phyloP scores from a whole-genome alignment of 305 asterid genomes.

The Rubia peregrina region DNA sequence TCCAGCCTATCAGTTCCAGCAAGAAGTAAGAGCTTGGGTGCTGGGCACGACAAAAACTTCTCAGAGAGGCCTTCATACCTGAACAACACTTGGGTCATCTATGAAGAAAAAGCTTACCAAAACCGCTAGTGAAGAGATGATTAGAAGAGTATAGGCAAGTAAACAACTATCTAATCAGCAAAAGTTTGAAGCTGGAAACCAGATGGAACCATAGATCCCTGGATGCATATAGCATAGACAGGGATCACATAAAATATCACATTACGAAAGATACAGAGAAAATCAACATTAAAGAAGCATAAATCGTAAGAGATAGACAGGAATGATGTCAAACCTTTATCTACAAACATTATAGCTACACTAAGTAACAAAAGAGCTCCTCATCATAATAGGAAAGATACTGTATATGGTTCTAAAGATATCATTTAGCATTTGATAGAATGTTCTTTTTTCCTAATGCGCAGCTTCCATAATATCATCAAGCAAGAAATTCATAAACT shows the following conservation, averaged over 20 bases:
- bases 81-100: slow-evolving; percentile 20
- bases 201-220: neutral
- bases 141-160: neutral
- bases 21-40: slow-evolving; percentile 85
- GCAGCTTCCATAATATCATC: neutral
- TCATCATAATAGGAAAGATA: neutral
- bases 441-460: neutral
- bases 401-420: neutral
- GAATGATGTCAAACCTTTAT: neutral
- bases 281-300: neutral
- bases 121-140: neutral
- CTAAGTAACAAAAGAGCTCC: neutral
- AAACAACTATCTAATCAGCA: neutral
- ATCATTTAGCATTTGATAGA: neutral
- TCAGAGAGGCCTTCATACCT: slow-evolving; percentile 99
- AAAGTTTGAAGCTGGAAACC: neutral
- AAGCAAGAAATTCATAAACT: slow-evolving; percentile 22
- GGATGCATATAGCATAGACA: neutral
- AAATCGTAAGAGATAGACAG: neutral
- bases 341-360: neutral
- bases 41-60: slow-evolving; percentile 69
- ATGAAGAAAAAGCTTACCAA: neutral
- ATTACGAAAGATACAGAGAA: neutral
- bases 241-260: neutral
- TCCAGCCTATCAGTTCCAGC: slow-evolving; percentile 98